Conservation (phyloP, 169 alveolate genomes). For the Plasmodium falciparum region DNA sequence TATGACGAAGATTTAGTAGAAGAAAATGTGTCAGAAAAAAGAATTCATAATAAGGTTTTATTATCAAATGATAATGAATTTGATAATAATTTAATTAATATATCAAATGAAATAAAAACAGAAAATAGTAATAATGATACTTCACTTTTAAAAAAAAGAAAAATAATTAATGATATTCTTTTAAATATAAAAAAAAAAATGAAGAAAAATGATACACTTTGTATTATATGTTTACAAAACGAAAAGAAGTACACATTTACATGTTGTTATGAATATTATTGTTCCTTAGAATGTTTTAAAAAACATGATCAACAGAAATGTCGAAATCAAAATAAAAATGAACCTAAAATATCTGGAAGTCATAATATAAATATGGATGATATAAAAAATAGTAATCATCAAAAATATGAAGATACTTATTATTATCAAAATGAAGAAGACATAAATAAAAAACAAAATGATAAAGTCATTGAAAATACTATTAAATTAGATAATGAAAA, state of each 20-base stretch:
- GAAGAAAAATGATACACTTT: not conserved
- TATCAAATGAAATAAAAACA: not conserved
- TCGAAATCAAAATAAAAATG: not conserved
- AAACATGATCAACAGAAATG: conserved; percentile 26
- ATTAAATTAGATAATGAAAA: no score
- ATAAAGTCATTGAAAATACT: no score
- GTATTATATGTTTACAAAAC: conserved; percentile 18
- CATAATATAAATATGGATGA: no score
- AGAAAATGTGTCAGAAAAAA: not conserved
- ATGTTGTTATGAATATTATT: conserved; percentile 33
- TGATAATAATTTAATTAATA: not conserved
- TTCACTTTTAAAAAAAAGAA: conserved; percentile 6
- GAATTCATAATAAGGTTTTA: not conserved
- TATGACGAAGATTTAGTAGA: not conserved
- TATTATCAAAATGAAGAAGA: no score
- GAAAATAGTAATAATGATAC: not conserved
- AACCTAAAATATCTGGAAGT: not conserved
- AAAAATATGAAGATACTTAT: no score
- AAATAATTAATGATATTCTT: conserved; percentile 5
- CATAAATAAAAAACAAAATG: no score
- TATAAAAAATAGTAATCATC: no score
- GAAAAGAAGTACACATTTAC: conserved; percentile 30
- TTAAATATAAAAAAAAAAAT: conserved; percentile 18
- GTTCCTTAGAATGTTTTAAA: conserved; percentile 28
- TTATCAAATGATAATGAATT: not conserved